A percentile compares a stretch with the other conserved stretches of the same genome.
Conservation (phyloP, 2,329 filamentous ascomycete species). For the Calycina herbarum region DNA sequence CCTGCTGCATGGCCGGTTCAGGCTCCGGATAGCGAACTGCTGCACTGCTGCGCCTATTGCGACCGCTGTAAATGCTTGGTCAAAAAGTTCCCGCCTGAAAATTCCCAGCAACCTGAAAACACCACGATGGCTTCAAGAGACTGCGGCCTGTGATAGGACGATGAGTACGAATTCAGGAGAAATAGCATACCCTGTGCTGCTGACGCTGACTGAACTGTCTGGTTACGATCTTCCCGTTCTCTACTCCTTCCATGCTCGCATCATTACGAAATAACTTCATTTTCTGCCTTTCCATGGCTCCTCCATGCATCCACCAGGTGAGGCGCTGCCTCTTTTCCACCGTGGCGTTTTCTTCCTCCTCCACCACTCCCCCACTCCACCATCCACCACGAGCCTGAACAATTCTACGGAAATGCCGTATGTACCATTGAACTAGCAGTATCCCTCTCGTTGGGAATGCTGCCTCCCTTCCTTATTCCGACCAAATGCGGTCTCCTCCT, state of each 20-base stretch:
- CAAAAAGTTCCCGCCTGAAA: background rate
- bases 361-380: background rate
- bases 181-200: too few relatives aligned
- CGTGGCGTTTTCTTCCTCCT: background rate
- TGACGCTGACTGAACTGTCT: too few relatives aligned
- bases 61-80: background rate
- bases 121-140: background rate
- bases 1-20: background rate
- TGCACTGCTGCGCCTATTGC: background rate
- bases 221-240: too few relatives aligned
- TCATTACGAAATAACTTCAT: background rate
- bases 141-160: too few relatives aligned
- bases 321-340: background rate
- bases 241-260: too few relatives aligned
- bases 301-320: background rate
- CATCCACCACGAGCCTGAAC: background rate
- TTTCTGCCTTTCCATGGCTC: background rate
- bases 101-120: background rate
- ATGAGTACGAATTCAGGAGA: too few relatives aligned
- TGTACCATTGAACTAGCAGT: background rate
- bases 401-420: slow-evolving; percentile 1
- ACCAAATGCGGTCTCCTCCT: background rate
- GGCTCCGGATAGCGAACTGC: background rate
- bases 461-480: background rate
- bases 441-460: too few relatives aligned